These are phyloP conservation scores for Tulasnella sp. DNA, from an alignment of 768 basidiomycete genomes.

Conservation along the genomic window DNA sequence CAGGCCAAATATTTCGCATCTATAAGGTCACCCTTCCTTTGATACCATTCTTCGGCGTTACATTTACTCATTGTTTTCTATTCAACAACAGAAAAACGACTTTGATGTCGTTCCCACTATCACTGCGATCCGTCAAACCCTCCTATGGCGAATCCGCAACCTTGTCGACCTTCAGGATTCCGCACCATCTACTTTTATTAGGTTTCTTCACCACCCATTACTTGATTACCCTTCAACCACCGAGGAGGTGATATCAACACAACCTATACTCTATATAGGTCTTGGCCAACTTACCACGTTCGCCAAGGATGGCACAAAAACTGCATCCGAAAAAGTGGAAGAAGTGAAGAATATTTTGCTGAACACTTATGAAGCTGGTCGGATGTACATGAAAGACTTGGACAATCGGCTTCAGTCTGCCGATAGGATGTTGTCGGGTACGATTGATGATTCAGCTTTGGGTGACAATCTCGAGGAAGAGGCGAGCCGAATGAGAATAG, in stretches of 20 bases:
- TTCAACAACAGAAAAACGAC: conserved; percentile 11
- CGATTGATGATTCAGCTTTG: neutral
- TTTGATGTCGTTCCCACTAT: conserved; percentile 2
- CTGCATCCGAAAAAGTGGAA: neutral
- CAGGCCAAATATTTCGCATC: conserved; percentile 8
- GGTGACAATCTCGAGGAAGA: neutral
- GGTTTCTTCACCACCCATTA: conserved; percentile 12
- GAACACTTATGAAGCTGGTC: conserved; percentile 9
- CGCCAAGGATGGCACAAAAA: neutral
- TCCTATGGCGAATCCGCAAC: conserved; percentile 7
- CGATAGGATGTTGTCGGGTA: neutral
- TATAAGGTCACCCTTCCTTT: too few relatives aligned
- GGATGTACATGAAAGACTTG: conserved; percentile 11
- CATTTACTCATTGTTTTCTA: too few relatives aligned
- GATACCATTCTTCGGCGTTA: too few relatives aligned
- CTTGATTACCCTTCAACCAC: neutral
- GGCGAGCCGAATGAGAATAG: conserved; percentile 1
- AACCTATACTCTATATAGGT: conserved; percentile 1
- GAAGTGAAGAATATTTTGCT: conserved; percentile 6
- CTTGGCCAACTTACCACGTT: conserved; percentile 2
- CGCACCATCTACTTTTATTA: neutral
- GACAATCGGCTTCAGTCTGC: neutral
- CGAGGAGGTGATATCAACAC: neutral
- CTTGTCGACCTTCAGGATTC: conserved; percentile 1
- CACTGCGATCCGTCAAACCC: conserved; percentile 1